These are phyloP conservation scores for Carnegiea gigantea DNA, from an alignment of 179 eudicot species.

Conservation along the genomic window DNA sequence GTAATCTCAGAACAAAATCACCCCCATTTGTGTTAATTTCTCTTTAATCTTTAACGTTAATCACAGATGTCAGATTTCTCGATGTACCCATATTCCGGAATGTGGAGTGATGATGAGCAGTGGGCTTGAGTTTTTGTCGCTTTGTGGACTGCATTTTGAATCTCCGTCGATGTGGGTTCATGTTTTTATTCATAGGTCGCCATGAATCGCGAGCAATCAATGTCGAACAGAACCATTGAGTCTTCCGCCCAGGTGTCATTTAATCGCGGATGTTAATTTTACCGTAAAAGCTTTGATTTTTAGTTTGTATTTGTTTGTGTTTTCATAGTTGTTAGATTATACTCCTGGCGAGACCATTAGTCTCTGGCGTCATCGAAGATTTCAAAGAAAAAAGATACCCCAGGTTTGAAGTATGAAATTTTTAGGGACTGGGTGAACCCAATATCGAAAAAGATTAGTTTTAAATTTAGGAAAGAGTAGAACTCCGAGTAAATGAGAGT, in stretches of 20 bases:
- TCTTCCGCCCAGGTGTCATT: conserved; percentile 25
- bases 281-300: no score
- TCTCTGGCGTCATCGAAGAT: no score
- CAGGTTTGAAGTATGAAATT: no score
- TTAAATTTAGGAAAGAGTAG: no score
- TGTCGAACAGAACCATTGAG: conserved; percentile 31
- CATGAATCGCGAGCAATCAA: conserved; percentile 27
- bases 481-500: no score
- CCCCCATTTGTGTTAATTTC: not conserved
- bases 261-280: conserved; percentile 8
- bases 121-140: not conserved
- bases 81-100: conserved; percentile 31
- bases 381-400: no score
- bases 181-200: conserved; percentile 15
- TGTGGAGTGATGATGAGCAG: not conserved
- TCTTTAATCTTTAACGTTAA: not conserved
- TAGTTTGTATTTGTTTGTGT: no score
- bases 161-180: conserved; percentile 16
- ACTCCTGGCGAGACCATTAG: no score
- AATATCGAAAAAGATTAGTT: no score
- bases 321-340: no score
- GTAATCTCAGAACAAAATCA: conserved; percentile 1
- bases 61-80: conserved; percentile 19
- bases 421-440: no score
- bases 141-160: not conserved